A percentile compares a stretch with the other conserved stretches of the same genome.
Conservation (phyloP, 306 rosid species). For the Vachellia pachyceras region DNA sequence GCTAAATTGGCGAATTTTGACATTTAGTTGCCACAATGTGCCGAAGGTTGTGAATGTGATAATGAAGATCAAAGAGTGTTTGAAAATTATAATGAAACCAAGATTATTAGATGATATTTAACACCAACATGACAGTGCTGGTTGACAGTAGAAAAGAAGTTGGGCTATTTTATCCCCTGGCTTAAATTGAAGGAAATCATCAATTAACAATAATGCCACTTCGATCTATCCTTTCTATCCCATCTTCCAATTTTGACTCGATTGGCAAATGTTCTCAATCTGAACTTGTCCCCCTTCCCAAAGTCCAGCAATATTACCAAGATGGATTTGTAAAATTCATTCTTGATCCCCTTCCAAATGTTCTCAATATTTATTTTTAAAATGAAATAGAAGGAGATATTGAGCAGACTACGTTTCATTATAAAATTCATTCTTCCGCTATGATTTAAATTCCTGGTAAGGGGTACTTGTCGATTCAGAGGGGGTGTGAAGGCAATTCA, state of each 20-base stretch:
- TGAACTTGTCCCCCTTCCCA: neutral
- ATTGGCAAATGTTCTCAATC: neutral
- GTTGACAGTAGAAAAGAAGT: neutral
- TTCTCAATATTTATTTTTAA: neutral
- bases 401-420: neutral
- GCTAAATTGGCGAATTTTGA: neutral
- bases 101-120: neutral
- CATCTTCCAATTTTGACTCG: neutral
- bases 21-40: neutral
- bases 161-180: neutral
- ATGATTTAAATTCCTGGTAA: neutral
- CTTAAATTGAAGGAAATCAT: neutral
- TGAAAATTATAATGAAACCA: neutral
- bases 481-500: too few relatives aligned
- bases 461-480: too few relatives aligned
- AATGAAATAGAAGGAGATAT: neutral
- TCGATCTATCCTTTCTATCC: neutral
- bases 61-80: neutral
- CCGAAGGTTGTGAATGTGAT: neutral
- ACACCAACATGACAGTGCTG: neutral
- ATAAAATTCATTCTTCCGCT: neutral
- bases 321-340: neutral
- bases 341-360: neutral
- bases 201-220: neutral
- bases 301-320: neutral